These are phyloP conservation scores for Stagonosporopsis chrysanthemi DNA, from an alignment of 2,329 filamentous ascomycete species.

Conservation along the genomic window DNA sequence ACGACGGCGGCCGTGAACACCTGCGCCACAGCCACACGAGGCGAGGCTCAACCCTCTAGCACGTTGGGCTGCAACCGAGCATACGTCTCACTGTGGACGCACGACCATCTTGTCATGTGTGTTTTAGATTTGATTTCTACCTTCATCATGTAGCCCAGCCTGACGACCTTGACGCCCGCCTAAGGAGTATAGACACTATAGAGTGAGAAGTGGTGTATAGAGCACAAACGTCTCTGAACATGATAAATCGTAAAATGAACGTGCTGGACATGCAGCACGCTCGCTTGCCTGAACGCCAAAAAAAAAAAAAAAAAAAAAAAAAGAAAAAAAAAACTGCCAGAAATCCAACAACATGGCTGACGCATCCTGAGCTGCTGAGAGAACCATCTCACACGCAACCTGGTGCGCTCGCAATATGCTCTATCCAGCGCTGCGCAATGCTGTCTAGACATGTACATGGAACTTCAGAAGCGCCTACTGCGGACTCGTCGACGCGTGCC, in stretches of 20 bases:
- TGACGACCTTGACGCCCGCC: slow-evolving; percentile 16
- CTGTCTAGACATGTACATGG: slow-evolving; percentile 15
- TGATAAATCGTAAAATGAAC: slow-evolving; percentile 13
- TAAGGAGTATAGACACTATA: slow-evolving; percentile 37
- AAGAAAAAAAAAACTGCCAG: not conserved
- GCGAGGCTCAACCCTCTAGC: not conserved
- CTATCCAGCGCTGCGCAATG: slow-evolving; percentile 11
- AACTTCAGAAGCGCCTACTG: not conserved
- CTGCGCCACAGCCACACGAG: slow-evolving; percentile 25
- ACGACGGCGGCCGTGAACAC: slow-evolving; percentile 21
- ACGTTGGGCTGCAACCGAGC: not conserved
- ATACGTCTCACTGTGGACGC: not conserved
- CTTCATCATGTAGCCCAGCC: slow-evolving; percentile 19
- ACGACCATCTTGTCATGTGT: not conserved
- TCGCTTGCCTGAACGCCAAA: slow-evolving; percentile 3
- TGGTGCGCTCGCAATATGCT: not conserved
- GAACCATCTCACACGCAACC: not conserved
- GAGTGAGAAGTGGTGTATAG: slow-evolving; percentile 30
- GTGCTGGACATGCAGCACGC: slow-evolving; percentile 5
- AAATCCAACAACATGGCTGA: slow-evolving; percentile 12
- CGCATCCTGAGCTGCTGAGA: slow-evolving; percentile 1
- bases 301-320: too few relatives aligned
- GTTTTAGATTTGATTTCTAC: slow-evolving; percentile 18
- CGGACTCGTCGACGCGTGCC: slow-evolving; percentile 8
- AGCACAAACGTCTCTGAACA: slow-evolving; percentile 31